A percentile compares a stretch with the other conserved stretches of the same genome.
Evolutionary conservation across 2,329 filamentous ascomycete genomes (phyloP).

Genomic region (Cercospora beticola): DNA sequence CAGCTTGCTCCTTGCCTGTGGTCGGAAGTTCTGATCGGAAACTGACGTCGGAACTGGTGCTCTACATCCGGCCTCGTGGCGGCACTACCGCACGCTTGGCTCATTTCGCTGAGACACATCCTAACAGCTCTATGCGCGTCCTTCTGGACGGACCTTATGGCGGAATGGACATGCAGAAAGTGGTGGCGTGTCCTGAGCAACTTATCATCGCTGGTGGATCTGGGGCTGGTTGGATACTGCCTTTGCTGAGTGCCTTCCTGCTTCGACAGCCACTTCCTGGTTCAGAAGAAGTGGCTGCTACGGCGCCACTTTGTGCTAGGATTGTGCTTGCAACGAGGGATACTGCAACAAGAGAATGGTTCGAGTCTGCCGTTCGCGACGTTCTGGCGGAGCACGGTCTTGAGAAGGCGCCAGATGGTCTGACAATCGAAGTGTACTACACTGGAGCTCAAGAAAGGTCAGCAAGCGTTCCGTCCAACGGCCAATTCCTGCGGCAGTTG

Average conservation of each 20-base stretch:
- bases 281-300: not conserved
- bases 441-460: conserved; percentile 16
- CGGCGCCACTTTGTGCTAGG: not conserved
- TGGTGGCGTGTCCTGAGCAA: conserved; percentile 43
- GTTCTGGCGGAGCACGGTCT: conserved; percentile 29
- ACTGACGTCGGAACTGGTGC: conserved; percentile 46
- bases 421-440: conserved; percentile 24
- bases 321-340: conserved; percentile 40
- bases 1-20: conserved; percentile 52
- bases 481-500: conserved; percentile 12
- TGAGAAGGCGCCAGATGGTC: conserved; percentile 14
- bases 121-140: conserved; percentile 45
- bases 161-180: conserved; percentile 45
- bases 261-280: conserved; percentile 15
- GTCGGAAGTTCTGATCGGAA: conserved; percentile 13
- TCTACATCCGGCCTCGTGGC: conserved; percentile 53
- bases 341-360: conserved; percentile 38
- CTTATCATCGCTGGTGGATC: conserved; percentile 58
- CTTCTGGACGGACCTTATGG: conserved; percentile 62
- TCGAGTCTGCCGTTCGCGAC: conserved; percentile 34
- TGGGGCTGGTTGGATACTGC: conserved; percentile 55
- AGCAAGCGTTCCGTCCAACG: not conserved
- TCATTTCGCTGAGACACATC: conserved; percentile 31
- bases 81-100: conserved; percentile 54
- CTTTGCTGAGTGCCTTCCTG: conserved; percentile 46